Percentiles rank a stretch among this genome's conserved stretches.
phyloP scores from a whole-genome alignment of 495 filamentous ascomycete genomes.

The Jackrogersella minutella region DNA sequence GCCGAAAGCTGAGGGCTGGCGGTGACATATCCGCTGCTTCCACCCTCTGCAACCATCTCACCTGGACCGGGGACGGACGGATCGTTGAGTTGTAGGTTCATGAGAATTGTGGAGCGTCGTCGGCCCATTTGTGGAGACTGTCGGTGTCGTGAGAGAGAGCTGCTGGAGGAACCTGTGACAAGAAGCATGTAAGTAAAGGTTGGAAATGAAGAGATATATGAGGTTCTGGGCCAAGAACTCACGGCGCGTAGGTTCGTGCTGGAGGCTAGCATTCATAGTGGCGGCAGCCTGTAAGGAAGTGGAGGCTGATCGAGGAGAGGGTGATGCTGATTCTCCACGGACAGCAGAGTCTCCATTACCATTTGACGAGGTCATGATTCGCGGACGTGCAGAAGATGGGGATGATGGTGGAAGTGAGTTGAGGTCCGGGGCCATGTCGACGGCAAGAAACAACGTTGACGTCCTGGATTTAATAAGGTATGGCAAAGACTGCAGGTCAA shows the following conservation, averaged over 20 bases:
- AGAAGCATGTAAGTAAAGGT: conserved; percentile 20
- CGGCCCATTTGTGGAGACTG: conserved; percentile 65
- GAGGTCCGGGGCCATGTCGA: conserved; percentile 71
- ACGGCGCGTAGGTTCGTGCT: conserved; percentile 67
- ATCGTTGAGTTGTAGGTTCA: conserved; percentile 79
- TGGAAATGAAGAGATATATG: background rate
- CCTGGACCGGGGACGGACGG: conserved; percentile 66
- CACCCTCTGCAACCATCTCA: conserved; percentile 63
- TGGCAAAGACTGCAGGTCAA: conserved; percentile 4
- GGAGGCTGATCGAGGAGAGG: conserved; percentile 67
- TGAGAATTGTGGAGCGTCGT: conserved; percentile 72
- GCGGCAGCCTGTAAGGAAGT: conserved; percentile 72
- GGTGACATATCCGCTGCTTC: conserved; percentile 53
- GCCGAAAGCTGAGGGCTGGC: conserved; percentile 66
- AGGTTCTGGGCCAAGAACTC: conserved; percentile 14
- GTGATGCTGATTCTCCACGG: conserved; percentile 56
- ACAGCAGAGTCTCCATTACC: conserved; percentile 45
- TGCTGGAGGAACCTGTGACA: conserved; percentile 59
- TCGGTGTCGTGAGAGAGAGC: conserved; percentile 61
- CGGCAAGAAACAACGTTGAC: conserved; percentile 9
- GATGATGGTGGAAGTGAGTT: conserved; percentile 75
- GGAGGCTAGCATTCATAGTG: conserved; percentile 73
- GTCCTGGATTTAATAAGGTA: too few species aligned
- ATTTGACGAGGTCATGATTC: conserved; percentile 45
- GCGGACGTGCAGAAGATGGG: conserved; percentile 44